Base-by-base conservation (phyloP, 1,284 basidiomycete genomes). In the Microbotryum violaceum region DNA sequence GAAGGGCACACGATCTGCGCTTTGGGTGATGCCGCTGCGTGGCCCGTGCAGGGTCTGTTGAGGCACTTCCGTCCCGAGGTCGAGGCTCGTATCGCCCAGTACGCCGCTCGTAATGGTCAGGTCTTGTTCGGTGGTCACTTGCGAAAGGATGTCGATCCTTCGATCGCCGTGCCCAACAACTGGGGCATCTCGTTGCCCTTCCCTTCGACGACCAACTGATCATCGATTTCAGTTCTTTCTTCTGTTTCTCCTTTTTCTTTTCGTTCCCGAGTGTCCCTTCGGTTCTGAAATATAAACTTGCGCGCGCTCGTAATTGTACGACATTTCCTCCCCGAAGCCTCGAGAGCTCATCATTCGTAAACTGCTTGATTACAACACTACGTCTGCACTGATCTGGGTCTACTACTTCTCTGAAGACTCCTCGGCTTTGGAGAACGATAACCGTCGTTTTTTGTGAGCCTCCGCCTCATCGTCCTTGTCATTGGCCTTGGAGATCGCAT, bases 11-110 rank as follows among this genome's bases (percentile, higher is more conserved):
- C 77, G 10, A 98, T 97, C 70, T 97, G 93, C 71, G 94, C 94
- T 14, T 81, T 97, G 48, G 93, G 94, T 29, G 94, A 98, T 71
- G 94, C 94, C 6, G 92, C 94, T 23, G 94, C 94, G 7, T 98
- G 94, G 94, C 94, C 94, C 8, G 92, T 97, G 64, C 94, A 97
- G 90, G 77, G 78, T 60, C 82, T 97, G 63, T 89, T 97, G 84
- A 87, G 91, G 64, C 89, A 97, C 78, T 98, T 97, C 87, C 85
- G 92, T 68, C 91, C 91, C 1, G 86, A 91, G 72, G 89, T 97
- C 46, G 93, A 97, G 78, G 80, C 81, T 61, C 86, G 93, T 61
- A 89, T 98, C 66, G 81, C 82, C 9, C 78, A 83, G 25, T 98
- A 86, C 83, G 82, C 89, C 64, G 82, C 81, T 56, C 78, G 81